Evolutionary conservation across 169 alveolate genomes (phyloP).

Genomic region (Perkinsus chesapeaki): DNA sequence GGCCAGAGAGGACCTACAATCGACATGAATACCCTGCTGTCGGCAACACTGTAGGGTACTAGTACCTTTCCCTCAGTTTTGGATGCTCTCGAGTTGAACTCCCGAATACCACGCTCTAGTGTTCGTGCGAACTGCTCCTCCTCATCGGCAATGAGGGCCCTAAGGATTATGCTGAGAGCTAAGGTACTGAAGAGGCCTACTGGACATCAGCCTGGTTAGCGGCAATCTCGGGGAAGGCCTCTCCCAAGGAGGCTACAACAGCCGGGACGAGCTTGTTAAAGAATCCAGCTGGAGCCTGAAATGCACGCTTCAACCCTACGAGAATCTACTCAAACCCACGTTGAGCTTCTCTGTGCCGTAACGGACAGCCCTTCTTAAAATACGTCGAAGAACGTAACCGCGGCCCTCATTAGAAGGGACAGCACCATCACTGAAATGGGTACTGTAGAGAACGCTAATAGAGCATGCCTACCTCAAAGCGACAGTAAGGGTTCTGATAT

Average conservation of each 20-base stretch:
- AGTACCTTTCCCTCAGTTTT: not conserved
- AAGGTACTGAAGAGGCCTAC: not conserved
- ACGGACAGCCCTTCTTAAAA: constrained; percentile 80
- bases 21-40: not conserved
- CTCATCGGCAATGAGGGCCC: constrained; percentile 53
- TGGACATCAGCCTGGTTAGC: constrained; percentile 60
- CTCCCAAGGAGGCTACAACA: constrained; percentile 64
- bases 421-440: constrained; percentile 67
- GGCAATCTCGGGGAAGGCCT: constrained; percentile 65
- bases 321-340: constrained; percentile 13
- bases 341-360: constrained; percentile 64
- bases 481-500: constrained; percentile 77
- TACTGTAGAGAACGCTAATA: not conserved
- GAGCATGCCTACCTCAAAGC: constrained; percentile 34
- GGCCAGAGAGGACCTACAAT: constrained; percentile 40
- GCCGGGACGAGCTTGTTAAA: constrained; percentile 68
- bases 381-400: constrained; percentile 81
- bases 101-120: constrained; percentile 67
- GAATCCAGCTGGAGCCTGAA: constrained; percentile 56
- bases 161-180: not conserved
- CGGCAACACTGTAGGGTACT: not conserved
- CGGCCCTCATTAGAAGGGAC: constrained; percentile 81
- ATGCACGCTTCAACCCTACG: constrained; percentile 26
- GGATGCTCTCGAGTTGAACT: constrained; percentile 39
- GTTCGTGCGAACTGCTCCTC: constrained; percentile 73